These are phyloP conservation scores for Helotiales sp. DNA, from an alignment of 2,329 filamentous ascomycete species.

Conservation along the genomic window DNA sequence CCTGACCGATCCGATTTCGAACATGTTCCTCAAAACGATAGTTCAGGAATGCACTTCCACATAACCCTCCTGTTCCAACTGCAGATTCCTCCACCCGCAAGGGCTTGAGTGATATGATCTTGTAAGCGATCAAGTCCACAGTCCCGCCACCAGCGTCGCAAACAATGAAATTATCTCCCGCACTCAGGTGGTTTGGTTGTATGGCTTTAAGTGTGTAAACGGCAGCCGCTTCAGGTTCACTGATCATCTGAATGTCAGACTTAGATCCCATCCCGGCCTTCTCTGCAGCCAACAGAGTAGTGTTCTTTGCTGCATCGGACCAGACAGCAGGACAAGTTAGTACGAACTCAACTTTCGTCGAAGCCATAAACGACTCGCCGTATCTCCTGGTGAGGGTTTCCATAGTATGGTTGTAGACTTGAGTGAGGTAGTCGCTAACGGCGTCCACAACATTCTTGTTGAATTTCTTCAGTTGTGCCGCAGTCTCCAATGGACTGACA, in stretches of 20 bases:
- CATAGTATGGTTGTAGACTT: slow-evolving; percentile 79
- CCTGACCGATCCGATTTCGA: slow-evolving; percentile 66
- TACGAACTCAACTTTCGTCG: slow-evolving; percentile 77
- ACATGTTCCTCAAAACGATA: slow-evolving; percentile 83
- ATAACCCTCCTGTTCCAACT: slow-evolving; percentile 77
- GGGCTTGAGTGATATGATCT: slow-evolving; percentile 74
- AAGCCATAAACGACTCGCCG: slow-evolving; percentile 78
- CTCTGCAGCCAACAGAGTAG: slow-evolving; percentile 77
- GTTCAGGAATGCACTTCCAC: slow-evolving; percentile 79
- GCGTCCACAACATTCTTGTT: slow-evolving; percentile 80
- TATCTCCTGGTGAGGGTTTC: slow-evolving; percentile 76
- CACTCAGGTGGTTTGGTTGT: slow-evolving; percentile 72
- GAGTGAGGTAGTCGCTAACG: slow-evolving; percentile 78
- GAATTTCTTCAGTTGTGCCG: slow-evolving; percentile 73
- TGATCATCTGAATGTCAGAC: slow-evolving; percentile 77
- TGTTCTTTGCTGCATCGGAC: slow-evolving; percentile 86
- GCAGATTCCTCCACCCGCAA: slow-evolving; percentile 78
- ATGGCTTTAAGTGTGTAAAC: slow-evolving; percentile 82
- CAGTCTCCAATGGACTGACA: slow-evolving; percentile 77
- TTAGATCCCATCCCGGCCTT: slow-evolving; percentile 76
- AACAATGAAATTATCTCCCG: slow-evolving; percentile 66
- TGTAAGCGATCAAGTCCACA: slow-evolving; percentile 81
- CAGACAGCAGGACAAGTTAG: slow-evolving; percentile 84
- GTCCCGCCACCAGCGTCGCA: slow-evolving; percentile 63
- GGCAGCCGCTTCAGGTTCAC: slow-evolving; percentile 79